Percentiles rank a stretch among this genome's conserved stretches.
phyloP scores from a whole-genome alignment of 192 early-diverging fungal species.

The Phycomyces nitens region DNA sequence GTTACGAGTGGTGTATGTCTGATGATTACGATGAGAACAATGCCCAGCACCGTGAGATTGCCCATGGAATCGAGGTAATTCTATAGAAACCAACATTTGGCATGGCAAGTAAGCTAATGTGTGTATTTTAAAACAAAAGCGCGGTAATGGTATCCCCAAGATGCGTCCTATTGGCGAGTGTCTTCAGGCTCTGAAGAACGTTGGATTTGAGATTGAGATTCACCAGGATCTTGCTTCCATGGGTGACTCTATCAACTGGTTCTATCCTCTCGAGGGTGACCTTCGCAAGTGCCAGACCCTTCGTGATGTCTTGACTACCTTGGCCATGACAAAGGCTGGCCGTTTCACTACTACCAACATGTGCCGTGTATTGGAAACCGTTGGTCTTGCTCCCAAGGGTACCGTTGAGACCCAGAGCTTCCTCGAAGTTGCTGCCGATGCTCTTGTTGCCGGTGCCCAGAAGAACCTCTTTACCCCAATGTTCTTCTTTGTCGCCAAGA shows the following conservation, averaged over 20 bases:
- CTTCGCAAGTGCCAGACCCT: conserved; percentile 43
- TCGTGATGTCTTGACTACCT: conserved; percentile 47
- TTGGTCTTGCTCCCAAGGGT: conserved; percentile 84
- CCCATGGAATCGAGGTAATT: conserved; percentile 82
- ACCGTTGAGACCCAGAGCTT: conserved; percentile 80
- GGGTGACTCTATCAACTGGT: conserved; percentile 78
- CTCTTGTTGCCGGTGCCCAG: conserved; percentile 76
- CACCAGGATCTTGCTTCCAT: conserved; percentile 63
- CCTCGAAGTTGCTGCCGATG: conserved; percentile 77
- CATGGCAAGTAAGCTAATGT: no score
- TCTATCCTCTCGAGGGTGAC: conserved; percentile 71
- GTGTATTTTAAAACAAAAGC: no score
- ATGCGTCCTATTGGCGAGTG: conserved; percentile 72
- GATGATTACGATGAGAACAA: conserved; percentile 81
- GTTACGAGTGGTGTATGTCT: conserved; percentile 95
- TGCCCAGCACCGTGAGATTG: conserved; percentile 67
- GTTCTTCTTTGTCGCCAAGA: conserved; percentile 80
- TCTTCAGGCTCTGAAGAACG: conserved; percentile 73
- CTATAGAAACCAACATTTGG: no score
- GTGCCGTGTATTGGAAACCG: conserved; percentile 72
- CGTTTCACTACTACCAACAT: conserved; percentile 74
- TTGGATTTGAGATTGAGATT: conserved; percentile 82
- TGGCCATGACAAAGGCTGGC: conserved; percentile 55
- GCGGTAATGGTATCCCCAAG: conserved; percentile 86
- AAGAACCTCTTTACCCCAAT: conserved; percentile 91